phyloP scores from a whole-genome alignment of 768 basidiomycete species.

The Phallus indusiatus region DNA sequence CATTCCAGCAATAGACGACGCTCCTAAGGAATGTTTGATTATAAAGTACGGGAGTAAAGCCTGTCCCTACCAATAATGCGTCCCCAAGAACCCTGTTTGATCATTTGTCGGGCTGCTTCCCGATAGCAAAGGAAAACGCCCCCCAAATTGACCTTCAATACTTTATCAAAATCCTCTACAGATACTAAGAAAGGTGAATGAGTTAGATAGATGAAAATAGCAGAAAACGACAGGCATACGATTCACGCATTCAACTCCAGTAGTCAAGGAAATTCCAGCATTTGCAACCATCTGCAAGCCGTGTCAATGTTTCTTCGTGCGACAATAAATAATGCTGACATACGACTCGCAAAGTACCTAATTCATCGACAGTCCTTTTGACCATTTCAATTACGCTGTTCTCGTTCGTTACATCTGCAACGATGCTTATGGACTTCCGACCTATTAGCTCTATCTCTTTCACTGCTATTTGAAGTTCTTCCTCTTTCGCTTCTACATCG shows the following conservation, averaged over 20 bases:
- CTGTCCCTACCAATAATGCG: slow-evolving; percentile 37
- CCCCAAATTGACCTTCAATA: slow-evolving; percentile 32
- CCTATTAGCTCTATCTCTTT: slow-evolving; percentile 15
- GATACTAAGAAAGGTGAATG: slow-evolving; percentile 11
- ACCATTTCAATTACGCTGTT: slow-evolving; percentile 21
- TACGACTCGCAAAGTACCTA: slow-evolving; percentile 22
- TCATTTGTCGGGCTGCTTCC: slow-evolving; percentile 54
- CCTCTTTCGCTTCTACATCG: slow-evolving; percentile 22
- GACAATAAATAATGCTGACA: not conserved
- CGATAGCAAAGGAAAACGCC: slow-evolving; percentile 57
- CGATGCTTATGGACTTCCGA: slow-evolving; percentile 15
- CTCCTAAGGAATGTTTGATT: slow-evolving; percentile 13
- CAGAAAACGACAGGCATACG: not conserved
- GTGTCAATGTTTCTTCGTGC: not conserved
- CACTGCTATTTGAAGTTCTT: slow-evolving; percentile 9
- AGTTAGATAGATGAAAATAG: not conserved
- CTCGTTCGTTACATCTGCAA: slow-evolving; percentile 29
- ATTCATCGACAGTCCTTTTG: slow-evolving; percentile 16
- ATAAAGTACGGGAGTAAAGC: not conserved
- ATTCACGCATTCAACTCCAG: not conserved
- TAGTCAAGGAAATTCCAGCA: slow-evolving; percentile 14
- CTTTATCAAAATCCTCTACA: slow-evolving; percentile 14
- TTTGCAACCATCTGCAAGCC: slow-evolving; percentile 19
- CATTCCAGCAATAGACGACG: slow-evolving; percentile 30
- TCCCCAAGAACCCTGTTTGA: slow-evolving; percentile 40